A percentile compares a stretch with the other conserved stretches of the same genome.
Conservation (phyloP, 805 yeast species). For the Suhomyces kilbournensis region DNA sequence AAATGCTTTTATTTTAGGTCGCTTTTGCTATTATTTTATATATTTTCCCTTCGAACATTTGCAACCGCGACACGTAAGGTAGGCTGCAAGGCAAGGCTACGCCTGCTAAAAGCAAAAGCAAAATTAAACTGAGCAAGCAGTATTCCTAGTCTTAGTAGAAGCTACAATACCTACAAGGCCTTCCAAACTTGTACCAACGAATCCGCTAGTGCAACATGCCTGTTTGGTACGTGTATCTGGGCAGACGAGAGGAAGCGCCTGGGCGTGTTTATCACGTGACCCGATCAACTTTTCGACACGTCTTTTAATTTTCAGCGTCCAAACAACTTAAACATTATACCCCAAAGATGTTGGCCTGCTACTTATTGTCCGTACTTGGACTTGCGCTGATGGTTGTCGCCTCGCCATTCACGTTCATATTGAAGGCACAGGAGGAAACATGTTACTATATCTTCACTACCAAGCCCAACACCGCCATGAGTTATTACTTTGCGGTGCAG, state of each 20-base stretch:
- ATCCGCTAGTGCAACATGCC: not conserved
- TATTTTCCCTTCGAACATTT: not conserved
- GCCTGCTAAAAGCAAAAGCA: too few relatives aligned
- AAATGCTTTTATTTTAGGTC: too few relatives aligned
- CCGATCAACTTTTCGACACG: constrained; percentile 7
- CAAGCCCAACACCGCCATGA: constrained; percentile 55
- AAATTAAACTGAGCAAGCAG: not conserved
- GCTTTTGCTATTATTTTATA: not conserved
- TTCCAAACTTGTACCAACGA: too few relatives aligned
- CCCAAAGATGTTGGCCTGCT: not conserved
- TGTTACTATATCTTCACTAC: constrained; percentile 73
- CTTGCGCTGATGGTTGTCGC: constrained; percentile 33
- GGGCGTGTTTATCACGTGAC: not conserved
- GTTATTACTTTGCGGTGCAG: constrained; percentile 81
- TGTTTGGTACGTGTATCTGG: not conserved
- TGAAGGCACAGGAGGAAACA: constrained; percentile 70
- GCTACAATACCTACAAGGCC: not conserved
- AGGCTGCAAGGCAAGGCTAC: too few relatives aligned
- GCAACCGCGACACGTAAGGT: not conserved
- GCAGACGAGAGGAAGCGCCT: not conserved
- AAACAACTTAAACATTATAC: constrained; percentile 1
- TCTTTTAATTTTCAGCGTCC: constrained; percentile 5
- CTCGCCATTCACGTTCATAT: constrained; percentile 66
- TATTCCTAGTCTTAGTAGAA: not conserved
- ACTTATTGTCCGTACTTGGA: constrained; percentile 15